A percentile compares a stretch with the other conserved stretches of the same genome.
phyloP scores from a whole-genome alignment of 495 filamentous ascomycete genomes.

The Aspergillus leporis region DNA sequence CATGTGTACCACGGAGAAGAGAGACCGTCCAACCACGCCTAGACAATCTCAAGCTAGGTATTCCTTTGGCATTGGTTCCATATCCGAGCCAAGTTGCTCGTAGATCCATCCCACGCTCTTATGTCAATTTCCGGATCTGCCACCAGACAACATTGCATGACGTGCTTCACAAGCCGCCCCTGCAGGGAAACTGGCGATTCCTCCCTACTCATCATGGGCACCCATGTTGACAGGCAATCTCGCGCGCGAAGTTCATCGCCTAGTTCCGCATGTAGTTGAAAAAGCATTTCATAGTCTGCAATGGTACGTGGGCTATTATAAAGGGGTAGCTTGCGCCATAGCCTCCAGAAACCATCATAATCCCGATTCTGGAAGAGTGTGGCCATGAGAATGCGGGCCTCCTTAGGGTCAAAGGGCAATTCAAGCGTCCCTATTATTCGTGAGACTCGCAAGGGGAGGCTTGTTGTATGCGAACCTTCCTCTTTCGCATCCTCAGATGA shows the following conservation, averaged over 20 bases:
- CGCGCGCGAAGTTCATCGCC: conserved; percentile 47
- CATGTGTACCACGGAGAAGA: background rate
- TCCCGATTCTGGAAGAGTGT: conserved; percentile 35
- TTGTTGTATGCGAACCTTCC: conserved; percentile 17
- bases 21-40: background rate
- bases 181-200: conserved; percentile 48
- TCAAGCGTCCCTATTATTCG: conserved; percentile 36
- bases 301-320: conserved; percentile 49
- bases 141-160: conserved; percentile 53
- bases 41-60: background rate
- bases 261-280: conserved; percentile 49
- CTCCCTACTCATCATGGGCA: conserved; percentile 61
- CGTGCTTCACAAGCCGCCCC: conserved; percentile 36
- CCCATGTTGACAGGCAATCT: conserved; percentile 49
- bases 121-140: conserved; percentile 49
- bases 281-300: conserved; percentile 58
- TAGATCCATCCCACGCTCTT: conserved; percentile 22
- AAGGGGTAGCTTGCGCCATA: conserved; percentile 58
- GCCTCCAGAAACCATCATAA: conserved; percentile 60
- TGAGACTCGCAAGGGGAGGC: conserved; percentile 11
- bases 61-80: conserved; percentile 33
- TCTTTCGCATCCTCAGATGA: background rate
- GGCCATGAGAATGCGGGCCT: conserved; percentile 51
- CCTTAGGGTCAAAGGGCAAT: conserved; percentile 48
- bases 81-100: conserved; percentile 24